phyloP scores from a whole-genome alignment of 768 basidiomycete genomes.

The Chlorophyllum brunneum region DNA sequence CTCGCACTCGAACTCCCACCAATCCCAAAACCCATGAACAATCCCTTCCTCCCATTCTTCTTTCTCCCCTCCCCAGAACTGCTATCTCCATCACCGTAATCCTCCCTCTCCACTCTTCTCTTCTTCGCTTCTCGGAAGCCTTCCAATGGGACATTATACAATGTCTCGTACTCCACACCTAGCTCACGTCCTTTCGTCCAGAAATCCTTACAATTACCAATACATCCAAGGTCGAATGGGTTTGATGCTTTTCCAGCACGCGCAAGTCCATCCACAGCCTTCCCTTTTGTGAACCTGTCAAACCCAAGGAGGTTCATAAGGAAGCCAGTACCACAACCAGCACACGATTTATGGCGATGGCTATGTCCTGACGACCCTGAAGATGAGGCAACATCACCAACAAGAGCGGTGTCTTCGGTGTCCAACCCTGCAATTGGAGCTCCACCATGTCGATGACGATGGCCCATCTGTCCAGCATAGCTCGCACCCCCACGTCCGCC shows the following conservation, averaged over 20 bases:
- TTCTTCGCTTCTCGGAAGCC: constrained; percentile 76
- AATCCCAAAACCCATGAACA: constrained; percentile 55
- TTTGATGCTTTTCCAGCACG: constrained; percentile 75
- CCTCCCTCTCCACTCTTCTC: constrained; percentile 50
- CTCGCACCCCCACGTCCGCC: constrained; percentile 80
- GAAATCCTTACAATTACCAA: constrained; percentile 87
- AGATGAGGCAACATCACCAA: constrained; percentile 20
- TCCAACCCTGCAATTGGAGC: constrained; percentile 39
- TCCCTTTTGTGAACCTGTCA: constrained; percentile 90
- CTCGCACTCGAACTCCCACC: constrained; percentile 42
- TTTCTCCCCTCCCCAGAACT: constrained; percentile 42
- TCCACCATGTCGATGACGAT: constrained; percentile 46
- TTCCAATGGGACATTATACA: constrained; percentile 88
- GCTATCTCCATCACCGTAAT: constrained; percentile 56
- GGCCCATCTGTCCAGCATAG: constrained; percentile 73
- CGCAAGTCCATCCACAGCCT: constrained; percentile 82
- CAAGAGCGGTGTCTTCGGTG: constrained; percentile 42
- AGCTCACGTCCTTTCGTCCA: constrained; percentile 85
- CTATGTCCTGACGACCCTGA: constrained; percentile 33
- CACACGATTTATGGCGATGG: constrained; percentile 35
- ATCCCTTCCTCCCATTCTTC: constrained; percentile 37
- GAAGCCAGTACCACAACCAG: constrained; percentile 56
- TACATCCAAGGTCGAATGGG: constrained; percentile 85
- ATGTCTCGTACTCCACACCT: constrained; percentile 83
- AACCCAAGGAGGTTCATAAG: constrained; percentile 89